Base-by-base conservation (phyloP, 352 stramenopile genomes). In the Globisporangium alternatum region DNA sequence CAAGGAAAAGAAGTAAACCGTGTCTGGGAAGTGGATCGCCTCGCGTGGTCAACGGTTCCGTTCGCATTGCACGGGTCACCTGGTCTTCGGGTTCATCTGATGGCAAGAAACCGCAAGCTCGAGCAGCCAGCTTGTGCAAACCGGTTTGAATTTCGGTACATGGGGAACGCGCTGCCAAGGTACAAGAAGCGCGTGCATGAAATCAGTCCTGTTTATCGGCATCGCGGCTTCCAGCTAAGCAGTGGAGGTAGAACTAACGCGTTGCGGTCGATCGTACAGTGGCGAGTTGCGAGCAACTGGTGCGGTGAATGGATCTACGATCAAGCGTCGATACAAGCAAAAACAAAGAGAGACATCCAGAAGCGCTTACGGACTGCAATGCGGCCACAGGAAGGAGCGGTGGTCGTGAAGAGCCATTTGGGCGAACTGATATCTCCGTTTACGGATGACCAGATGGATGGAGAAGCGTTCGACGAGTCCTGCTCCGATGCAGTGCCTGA, bases 281-380 rank as follows among this genome's bases (percentile, higher is more conserved):
- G 81, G 81, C 66, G 60, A 44, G 71, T 90, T 37, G 76, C 67
- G 5, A 75, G 73, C 21, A 86, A 81, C 13, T 90, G 81, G 78
- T 84, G 78, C 45, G 81, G 81, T 8, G 78, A 88, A 53, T 90
- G 81, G 81, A 56, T 87, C 9, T 88, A 83, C 35, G 66, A 75
- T 7, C 81, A 90, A 52, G 39, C 59, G 12, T 64, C 54, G n/a
- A 68, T 86, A 15, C 43, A 60, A 3, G 56, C 63, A 19, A 63
- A 67, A 28, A 76, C 68, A 31, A 90, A 88, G 56, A 33, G 56
- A 1, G 35, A 62, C 15, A 62, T 88, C 2, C 59, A 77, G 33
- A 85, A 86, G 55, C 68, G 47, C 13, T 39, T 90, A 45, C 69
- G 78, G 61, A 70, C 69, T 60, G 65, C 65, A 25, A n/a, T 31